Conservation (phyloP, 441 rosid species). For the Pelargonium fulgidum region DNA sequence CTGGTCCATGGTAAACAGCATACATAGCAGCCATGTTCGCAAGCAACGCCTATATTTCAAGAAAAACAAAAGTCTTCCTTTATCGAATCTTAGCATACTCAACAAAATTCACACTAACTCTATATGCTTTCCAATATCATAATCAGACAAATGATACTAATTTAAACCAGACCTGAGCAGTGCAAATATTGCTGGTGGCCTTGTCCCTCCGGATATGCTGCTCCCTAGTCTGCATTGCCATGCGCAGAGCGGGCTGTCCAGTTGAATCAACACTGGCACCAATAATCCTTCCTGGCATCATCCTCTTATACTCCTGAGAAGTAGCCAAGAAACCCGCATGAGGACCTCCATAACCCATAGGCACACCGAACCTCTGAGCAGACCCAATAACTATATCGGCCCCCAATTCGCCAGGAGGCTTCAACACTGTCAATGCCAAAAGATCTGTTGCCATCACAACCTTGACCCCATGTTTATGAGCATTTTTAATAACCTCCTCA, state of each 20-base stretch:
- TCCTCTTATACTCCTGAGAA: constrained; percentile 15
- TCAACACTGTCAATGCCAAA: constrained; percentile 35
- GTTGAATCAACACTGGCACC: constrained; percentile 18
- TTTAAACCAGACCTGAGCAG: constrained; percentile 12
- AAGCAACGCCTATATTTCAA: constrained; percentile 51
- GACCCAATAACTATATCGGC: constrained; percentile 21
- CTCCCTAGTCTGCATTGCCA: constrained; percentile 25
- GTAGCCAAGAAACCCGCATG: constrained; percentile 19
- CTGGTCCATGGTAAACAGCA: constrained; percentile 19
- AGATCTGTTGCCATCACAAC: constrained; percentile 95
- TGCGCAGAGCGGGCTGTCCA: constrained; percentile 14
- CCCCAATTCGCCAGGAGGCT: constrained; percentile 17
- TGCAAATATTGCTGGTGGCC: constrained; percentile 23
- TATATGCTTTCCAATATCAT: not conserved
- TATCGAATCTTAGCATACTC: not conserved
- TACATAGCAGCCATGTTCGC: constrained; percentile 43
- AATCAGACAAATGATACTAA: not conserved
- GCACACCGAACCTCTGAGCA: constrained; percentile 21
- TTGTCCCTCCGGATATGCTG: constrained; percentile 25
- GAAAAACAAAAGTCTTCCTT: not conserved
- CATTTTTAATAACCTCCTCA: constrained; percentile 69
- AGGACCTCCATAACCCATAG: constrained; percentile 22
- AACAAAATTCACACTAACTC: not conserved
- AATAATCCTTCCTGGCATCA: constrained; percentile 26
- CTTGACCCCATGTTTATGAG: constrained; percentile 89